Evolutionary conservation across 169 alveolate genomes (phyloP), one percentile per base, ranked within the genome.

Genomic region (Miamiensis avidus): DNA sequence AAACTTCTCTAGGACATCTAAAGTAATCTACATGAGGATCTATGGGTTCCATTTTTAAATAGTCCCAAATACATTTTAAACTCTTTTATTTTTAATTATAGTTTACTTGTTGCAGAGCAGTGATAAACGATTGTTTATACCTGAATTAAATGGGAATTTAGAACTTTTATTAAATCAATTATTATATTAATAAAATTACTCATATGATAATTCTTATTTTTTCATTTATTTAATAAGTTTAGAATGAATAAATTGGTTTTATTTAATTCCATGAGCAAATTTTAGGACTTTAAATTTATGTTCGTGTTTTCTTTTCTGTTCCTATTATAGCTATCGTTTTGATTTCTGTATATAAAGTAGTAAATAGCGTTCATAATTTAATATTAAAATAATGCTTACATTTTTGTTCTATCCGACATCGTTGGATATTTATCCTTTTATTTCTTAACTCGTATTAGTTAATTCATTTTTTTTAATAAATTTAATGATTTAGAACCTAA

Each of bases 11-110:
- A 16, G 31, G 64, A 65, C 76, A 26, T 11, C 27, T 0, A 34
- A 75, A 31, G 34, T 27, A 74, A 29, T 82, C 69, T 73, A 65
- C 31, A 25, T 65, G 34, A 33, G 34, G 33, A 20, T 78, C 87
- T 16, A 74, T 33, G 1, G 74, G 25, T 29, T 32, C 29, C n/a
- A 82, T 34, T 28, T 82, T 72, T n/a, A 34, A 33, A 29, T 29
- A 32, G 27, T 75, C 82, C 87, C 87, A 82, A 4, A 82, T 31
- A 29, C 64, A 29, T 82, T 82, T 82, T 33, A 82, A 49, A 1
- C 6, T 30, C 34, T 82, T 49, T 0, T 34, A 34, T 33, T 75
- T 82, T 1, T 75, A 49, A 11, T 4, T 34, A 82, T 73, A 65
- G 29, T 74, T 82, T 0, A 74, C 29, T 6, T 34, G 29, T 75